Evolutionary conservation across 1,284 basidiomycete species (phyloP), one percentile per base, ranked within the genome.

Genomic region (Microbotryum scabiosae): DNA sequence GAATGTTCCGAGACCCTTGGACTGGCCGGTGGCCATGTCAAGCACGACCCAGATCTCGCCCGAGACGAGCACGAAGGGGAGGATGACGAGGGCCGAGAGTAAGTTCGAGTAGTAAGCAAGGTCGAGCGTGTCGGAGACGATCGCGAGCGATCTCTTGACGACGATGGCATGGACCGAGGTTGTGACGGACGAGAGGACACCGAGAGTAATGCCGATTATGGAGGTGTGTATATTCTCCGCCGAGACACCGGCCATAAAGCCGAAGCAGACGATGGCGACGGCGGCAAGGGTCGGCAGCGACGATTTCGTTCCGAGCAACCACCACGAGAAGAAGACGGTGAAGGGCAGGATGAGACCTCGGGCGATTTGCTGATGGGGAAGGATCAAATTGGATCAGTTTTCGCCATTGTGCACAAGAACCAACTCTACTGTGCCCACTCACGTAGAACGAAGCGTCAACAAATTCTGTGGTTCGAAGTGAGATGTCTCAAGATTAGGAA

Each of bases 391-490:
- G 54, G 21, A 44, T 26, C 25, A 65, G 59, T 41, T 12, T 41
- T 41, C 36, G 36, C 16, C 14, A 10, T 41, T 5, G 16, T 4
- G 36, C 10, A 18, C 36, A 18, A 41, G 36, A 5, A 41, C 47
- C 14, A 41, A 12, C 10, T 41, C 36, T 18, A 6, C 36, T 44
- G 50, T 30, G n/a, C 32, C 18, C 30, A 43, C 60, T 9, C 12
- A 68, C 67, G 59, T 92, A 92, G 76, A 91, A 91, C 0, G 90
- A 91, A 6, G 89, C 87, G 63, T 92, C 90, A 70, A 92, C 90
- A 71, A 86, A 88, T 82, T 90, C 87, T 65, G 61, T 9, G 25
- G 8, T 26, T 7, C 6, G n/a, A 1, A 6, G 3, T 7, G 4
- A 30, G 3, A 12, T 28, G 8, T 6, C 32, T 57, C 18, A 60